Conservation (phyloP, 495 filamentous ascomycete species). For the Letharia columbiana region DNA sequence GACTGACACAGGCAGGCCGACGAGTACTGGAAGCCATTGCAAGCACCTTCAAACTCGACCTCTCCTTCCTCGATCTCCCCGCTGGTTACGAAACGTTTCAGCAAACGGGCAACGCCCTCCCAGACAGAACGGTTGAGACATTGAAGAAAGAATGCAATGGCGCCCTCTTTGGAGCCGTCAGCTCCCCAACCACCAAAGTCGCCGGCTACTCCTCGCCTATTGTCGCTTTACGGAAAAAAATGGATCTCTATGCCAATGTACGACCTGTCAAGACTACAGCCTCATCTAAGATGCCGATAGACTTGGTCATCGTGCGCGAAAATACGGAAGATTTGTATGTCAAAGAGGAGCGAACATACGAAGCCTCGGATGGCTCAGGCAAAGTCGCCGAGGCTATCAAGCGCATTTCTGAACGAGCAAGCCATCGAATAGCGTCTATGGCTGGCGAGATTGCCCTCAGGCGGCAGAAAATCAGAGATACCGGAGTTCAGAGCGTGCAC, state of each 20-base stretch:
- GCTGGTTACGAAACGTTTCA: conserved; percentile 93
- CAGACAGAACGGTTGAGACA: conserved; percentile 77
- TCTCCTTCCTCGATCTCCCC: conserved; percentile 85
- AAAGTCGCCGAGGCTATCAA: conserved; percentile 97
- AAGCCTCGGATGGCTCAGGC: conserved; percentile 54
- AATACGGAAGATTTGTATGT: conserved; percentile 99
- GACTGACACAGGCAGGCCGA: conserved; percentile 57
- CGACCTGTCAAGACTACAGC: conserved; percentile 84
- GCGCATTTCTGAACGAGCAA: conserved; percentile 81
- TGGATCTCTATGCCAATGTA: conserved; percentile 95
- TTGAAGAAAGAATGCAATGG: conserved; percentile 87
- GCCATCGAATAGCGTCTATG: conserved; percentile 75
- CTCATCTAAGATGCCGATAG: conserved; percentile 56
- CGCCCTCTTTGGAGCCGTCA: conserved; percentile 93
- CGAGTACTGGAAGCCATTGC: conserved; percentile 85
- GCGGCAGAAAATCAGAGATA: conserved; percentile 66
- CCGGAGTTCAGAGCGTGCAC: conserved; percentile 45
- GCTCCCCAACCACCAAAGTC: conserved; percentile 78
- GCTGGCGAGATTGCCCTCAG: conserved; percentile 90
- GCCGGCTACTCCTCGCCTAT: conserved; percentile 96
- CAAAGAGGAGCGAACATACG: conserved; percentile 83
- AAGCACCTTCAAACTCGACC: conserved; percentile 71
- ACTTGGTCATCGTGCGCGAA: conserved; percentile 96
- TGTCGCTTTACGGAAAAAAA: conserved; percentile 88
- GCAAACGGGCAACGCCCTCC: conserved; percentile 74